These are phyloP conservation scores for Colletotrichum sp. DNA, from an alignment of 2,329 filamentous ascomycete genomes.

Conservation along the genomic window DNA sequence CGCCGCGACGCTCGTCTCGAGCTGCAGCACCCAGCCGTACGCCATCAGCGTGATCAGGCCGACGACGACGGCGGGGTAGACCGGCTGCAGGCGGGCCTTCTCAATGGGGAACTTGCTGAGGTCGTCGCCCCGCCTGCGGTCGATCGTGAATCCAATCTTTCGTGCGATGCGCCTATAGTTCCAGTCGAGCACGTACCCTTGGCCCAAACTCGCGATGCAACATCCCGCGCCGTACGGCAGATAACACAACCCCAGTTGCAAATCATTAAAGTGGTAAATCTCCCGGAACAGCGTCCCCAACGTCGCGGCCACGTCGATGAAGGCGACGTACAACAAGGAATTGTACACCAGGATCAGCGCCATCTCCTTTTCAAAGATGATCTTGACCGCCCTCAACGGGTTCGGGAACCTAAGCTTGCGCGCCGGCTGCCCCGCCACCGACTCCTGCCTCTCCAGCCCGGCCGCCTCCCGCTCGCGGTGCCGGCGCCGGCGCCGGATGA, in stretches of 20 bases:
- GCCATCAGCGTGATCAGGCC: constrained; percentile 58
- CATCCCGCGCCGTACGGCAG: constrained; percentile 59
- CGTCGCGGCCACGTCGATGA: constrained; percentile 59
- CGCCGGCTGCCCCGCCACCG: constrained; percentile 36
- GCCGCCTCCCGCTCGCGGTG: not conserved
- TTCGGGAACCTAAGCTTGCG: constrained; percentile 59
- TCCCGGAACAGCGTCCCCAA: constrained; percentile 55
- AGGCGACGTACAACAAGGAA: constrained; percentile 59
- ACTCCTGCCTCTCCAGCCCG: constrained; percentile 26
- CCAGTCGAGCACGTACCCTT: constrained; percentile 65
- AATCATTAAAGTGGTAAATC: constrained; percentile 56
- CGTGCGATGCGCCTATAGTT: constrained; percentile 75
- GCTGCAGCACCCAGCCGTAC: constrained; percentile 63
- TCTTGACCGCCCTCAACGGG: constrained; percentile 57
- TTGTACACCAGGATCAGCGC: constrained; percentile 57
- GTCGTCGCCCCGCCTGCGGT: constrained; percentile 60
- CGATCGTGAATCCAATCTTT: constrained; percentile 64
- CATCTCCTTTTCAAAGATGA: constrained; percentile 64
- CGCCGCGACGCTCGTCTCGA: constrained; percentile 54
- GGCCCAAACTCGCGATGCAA: constrained; percentile 51
- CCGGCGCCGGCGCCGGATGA: constrained; percentile 40
- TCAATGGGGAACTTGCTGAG: constrained; percentile 60
- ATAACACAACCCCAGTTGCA: constrained; percentile 60
- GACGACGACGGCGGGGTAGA: constrained; percentile 58
- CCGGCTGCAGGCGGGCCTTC: constrained; percentile 56